These are phyloP conservation scores for Epichloe brachyelytri DNA, from an alignment of 2,329 filamentous ascomycete species.

Conservation along the genomic window DNA sequence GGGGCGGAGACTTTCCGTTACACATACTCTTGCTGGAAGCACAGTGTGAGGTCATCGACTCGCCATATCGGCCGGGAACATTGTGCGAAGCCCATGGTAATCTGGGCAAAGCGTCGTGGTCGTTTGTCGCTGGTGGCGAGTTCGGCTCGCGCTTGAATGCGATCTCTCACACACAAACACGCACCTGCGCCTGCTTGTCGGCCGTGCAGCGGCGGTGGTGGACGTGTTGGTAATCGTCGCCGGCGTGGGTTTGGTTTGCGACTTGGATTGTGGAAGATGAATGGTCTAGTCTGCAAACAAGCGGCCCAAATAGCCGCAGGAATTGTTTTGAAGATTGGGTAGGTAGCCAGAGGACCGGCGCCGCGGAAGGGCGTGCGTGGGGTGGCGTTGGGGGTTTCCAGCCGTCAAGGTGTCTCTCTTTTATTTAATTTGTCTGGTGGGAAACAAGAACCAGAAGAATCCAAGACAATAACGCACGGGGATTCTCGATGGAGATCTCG, in stretches of 20 bases:
- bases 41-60: conserved; percentile 49
- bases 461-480: not conserved
- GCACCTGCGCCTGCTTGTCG: not conserved
- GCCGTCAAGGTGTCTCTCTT: not conserved
- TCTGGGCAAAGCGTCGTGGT: conserved; percentile 7
- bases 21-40: conserved; percentile 56
- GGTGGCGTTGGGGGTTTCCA: not conserved
- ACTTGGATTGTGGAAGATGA: not conserved
- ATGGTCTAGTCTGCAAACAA: not conserved
- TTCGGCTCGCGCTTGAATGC: not conserved
- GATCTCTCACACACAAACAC: not conserved
- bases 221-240: not conserved
- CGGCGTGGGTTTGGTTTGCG: not conserved
- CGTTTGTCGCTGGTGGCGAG: not conserved
- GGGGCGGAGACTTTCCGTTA: not conserved
- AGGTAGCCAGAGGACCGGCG: not conserved
- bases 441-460: not conserved
- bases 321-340: not conserved
- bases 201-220: conserved; percentile 1
- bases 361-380: not conserved
- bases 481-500: not conserved
- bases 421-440: not conserved
- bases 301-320: not conserved
- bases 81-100: conserved; percentile 35
- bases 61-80: conserved; percentile 48